A percentile compares a stretch with the other conserved stretches of the same genome.
Evolutionary conservation across 1,284 basidiomycete species (phyloP).

Genomic region (Heterobasidion occidentale): DNA sequence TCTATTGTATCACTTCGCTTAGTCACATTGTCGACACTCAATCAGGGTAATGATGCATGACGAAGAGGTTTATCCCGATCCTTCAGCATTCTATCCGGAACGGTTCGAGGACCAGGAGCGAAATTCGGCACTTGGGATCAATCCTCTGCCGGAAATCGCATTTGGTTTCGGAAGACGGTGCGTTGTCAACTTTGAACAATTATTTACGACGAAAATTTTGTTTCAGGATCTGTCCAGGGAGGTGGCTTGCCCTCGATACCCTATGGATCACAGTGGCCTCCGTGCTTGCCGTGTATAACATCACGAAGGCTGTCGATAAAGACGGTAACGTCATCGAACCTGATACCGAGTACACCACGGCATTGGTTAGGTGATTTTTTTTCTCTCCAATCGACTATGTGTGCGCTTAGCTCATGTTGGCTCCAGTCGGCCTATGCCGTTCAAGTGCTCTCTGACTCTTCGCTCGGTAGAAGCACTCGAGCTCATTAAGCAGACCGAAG

Average conservation of each 20-base stretch:
- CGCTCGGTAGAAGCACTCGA: not conserved
- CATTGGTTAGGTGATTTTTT: not conserved
- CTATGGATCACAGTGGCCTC: constrained; percentile 42
- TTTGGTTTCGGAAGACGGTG: constrained; percentile 32
- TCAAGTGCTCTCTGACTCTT: not conserved
- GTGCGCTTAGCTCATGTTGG: no score
- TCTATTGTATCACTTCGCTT: no score
- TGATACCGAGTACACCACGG: not conserved
- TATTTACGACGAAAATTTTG: no score
- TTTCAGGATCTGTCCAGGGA: constrained; percentile 36
- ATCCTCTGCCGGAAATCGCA: constrained; percentile 8
- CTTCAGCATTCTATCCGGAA: constrained; percentile 1
- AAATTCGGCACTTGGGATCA: constrained; percentile 11
- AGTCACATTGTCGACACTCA: no score
- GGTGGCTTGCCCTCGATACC: constrained; percentile 33
- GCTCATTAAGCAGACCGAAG: not conserved
- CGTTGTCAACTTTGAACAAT: not conserved
- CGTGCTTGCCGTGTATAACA: constrained; percentile 33
- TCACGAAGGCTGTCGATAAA: constrained; percentile 28
- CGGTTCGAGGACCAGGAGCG: constrained; percentile 10
- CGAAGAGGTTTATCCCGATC: not conserved
- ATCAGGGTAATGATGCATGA: constrained; percentile 1
- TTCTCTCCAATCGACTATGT: not conserved
- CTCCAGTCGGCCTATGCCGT: not conserved
- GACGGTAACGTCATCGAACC: constrained; percentile 21